Percentiles rank a stretch among this genome's conserved stretches.
Evolutionary conservation across 805 yeast species (phyloP).

Genomic region (Hanseniaspora meyeri): DNA sequence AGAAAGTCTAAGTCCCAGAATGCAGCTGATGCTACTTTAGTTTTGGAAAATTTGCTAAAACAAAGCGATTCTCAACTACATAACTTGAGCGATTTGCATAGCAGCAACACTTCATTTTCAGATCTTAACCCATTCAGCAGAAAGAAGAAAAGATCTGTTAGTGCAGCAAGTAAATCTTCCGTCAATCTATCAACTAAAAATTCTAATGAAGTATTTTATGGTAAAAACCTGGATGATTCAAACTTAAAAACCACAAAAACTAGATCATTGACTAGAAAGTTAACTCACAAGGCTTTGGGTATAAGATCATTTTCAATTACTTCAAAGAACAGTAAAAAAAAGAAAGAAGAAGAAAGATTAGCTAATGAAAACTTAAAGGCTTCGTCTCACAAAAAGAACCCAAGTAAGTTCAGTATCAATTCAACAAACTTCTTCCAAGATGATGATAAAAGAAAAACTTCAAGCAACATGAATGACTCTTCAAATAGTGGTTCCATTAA

Average conservation of each 20-base stretch:
- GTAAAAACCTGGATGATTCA: not conserved
- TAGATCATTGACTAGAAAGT: conserved; percentile 5
- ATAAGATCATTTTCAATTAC: conserved; percentile 11
- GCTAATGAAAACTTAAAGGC: not conserved
- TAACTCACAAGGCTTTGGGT: conserved; percentile 13
- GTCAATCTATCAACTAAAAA: not conserved
- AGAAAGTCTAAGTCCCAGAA: conserved; percentile 84
- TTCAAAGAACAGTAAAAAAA: conserved; percentile 3
- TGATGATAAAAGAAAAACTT: not conserved
- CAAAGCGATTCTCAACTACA: conserved; percentile 22
- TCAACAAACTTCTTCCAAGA: not conserved
- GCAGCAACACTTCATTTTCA: not conserved
- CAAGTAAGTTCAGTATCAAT: not conserved
- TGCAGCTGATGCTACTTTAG: conserved; percentile 50
- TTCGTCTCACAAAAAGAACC: not conserved
- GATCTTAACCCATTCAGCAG: not conserved
- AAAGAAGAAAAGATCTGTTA: not conserved
- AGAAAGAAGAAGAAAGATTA: not conserved
- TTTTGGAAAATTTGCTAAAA: conserved; percentile 34
- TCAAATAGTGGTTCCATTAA: not conserved
- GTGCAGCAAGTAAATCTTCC: not conserved
- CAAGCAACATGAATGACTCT: not conserved
- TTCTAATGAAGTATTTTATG: not conserved
- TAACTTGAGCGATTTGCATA: not conserved
- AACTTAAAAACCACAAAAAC: not conserved